These are phyloP conservation scores for Medicago truncatula DNA, from an alignment of 306 rosid species.

Conservation along the genomic window MtrunA17r5.0-ANR NC_053047.1:11070501-11071000, in stretches of 20 bases:
- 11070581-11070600: not conserved
- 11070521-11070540: not conserved
- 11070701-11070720: slow-evolving; percentile 12
- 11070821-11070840: slow-evolving; percentile 44
- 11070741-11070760: not conserved
- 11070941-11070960: not conserved
- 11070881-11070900: slow-evolving; percentile 51
- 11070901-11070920: slow-evolving; percentile 26
- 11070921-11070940: not conserved
- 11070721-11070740: not conserved
- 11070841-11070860: slow-evolving; percentile 64
- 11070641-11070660: slow-evolving; percentile 5
- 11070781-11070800: slow-evolving; percentile 9
- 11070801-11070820: slow-evolving; percentile 25
- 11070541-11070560: not conserved
- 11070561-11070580: not conserved
- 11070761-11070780: not conserved
- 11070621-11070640: slow-evolving; percentile 18
- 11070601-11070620: not conserved
- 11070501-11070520: not conserved
- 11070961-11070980: not conserved
- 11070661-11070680: not conserved
- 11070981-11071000: not conserved
- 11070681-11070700: not conserved
- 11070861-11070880: slow-evolving; percentile 79